Base-by-base conservation (phyloP, 1,139 yeast species). In the Yamadazyma sp. region DNA sequence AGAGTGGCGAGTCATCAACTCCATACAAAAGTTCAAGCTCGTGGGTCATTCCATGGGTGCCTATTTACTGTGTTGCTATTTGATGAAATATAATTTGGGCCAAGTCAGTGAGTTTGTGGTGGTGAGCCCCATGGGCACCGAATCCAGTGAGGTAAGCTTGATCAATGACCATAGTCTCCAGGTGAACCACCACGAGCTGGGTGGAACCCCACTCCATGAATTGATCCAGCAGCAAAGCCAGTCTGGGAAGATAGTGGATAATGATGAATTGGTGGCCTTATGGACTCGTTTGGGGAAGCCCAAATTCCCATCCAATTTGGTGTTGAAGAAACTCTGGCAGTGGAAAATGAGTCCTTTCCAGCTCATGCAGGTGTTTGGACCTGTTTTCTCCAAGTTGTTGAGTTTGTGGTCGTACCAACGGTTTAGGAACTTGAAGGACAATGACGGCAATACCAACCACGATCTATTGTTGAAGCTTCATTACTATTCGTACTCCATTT, bases 61-160 rank as follows among this genome's bases (percentile, higher is more conserved):
- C 1, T 71, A 71, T 44, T 50, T 71, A 22, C 54, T 66, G 9
- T 55, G 71, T 38, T 66, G 74, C 45, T 71, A 70, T 44, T 49
- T 69, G 20, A 56, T 70, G 69, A 70, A 70, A 46, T 68, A 68
- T 45, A 64, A 66, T 40, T 51, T 56, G 28, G 36, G 40, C 22
- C 47, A 43, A 8, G 73, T 69, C 1, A 50, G 54, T 14, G 58
- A 63, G 24, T 58, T 69, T 25, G 55, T 68, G 14, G 47, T 61
- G 14, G 70, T 69, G 4, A 69, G 75, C 50, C 76, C 77, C 4
- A 65, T 71, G 74, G 77, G 77, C 3, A 69, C 77, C 0, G 77
- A 71, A 44, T 61, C 74, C 6, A 68, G 64, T 42, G 53, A 54
- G 30, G 45, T 48, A 12, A 69, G 75, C 48, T 59, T 70, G 44